Percentiles rank a stretch among this genome's conserved stretches.
These are phyloP conservation scores for Lichtheimia hyalospora DNA, from an alignment of 371 early-diverging fungal species.

Conservation along the genomic window DNA sequence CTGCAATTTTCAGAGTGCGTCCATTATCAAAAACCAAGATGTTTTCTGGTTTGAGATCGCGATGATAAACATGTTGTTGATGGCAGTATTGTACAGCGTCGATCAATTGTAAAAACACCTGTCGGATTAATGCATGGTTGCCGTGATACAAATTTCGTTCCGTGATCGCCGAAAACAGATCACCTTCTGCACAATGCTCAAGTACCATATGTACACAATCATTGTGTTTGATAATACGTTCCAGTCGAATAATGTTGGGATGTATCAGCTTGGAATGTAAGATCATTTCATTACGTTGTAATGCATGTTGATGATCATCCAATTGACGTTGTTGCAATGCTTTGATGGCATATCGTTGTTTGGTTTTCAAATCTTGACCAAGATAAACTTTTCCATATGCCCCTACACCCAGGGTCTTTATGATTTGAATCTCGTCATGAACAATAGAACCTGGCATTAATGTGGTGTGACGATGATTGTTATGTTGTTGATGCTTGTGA, in stretches of 20 bases:
- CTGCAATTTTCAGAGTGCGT: slow-evolving; percentile 76
- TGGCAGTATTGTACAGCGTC: slow-evolving; percentile 62
- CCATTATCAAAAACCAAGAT: slow-evolving; percentile 54
- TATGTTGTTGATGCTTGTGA: not conserved
- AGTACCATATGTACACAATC: slow-evolving; percentile 69
- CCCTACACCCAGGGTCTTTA: slow-evolving; percentile 64
- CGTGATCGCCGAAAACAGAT: slow-evolving; percentile 67
- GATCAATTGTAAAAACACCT: slow-evolving; percentile 56
- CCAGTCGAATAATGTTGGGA: slow-evolving; percentile 68
- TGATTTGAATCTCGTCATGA: slow-evolving; percentile 31
- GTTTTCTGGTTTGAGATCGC: slow-evolving; percentile 81
- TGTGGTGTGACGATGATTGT: slow-evolving; percentile 3
- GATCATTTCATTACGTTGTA: slow-evolving; percentile 67
- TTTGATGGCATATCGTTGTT: slow-evolving; percentile 63
- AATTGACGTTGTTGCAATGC: slow-evolving; percentile 56
- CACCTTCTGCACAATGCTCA: slow-evolving; percentile 70
- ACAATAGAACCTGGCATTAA: slow-evolving; percentile 32
- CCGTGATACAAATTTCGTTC: slow-evolving; percentile 52
- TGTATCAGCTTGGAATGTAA: slow-evolving; percentile 70
- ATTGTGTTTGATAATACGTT: slow-evolving; percentile 57
- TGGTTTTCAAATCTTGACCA: slow-evolving; percentile 41
- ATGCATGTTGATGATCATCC: slow-evolving; percentile 43
- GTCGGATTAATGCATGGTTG: slow-evolving; percentile 44
- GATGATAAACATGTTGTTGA: slow-evolving; percentile 56
- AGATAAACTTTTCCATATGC: slow-evolving; percentile 74